Conservation (phyloP, 2,329 filamentous ascomycete genomes). For the Fusarium poae region DNA sequence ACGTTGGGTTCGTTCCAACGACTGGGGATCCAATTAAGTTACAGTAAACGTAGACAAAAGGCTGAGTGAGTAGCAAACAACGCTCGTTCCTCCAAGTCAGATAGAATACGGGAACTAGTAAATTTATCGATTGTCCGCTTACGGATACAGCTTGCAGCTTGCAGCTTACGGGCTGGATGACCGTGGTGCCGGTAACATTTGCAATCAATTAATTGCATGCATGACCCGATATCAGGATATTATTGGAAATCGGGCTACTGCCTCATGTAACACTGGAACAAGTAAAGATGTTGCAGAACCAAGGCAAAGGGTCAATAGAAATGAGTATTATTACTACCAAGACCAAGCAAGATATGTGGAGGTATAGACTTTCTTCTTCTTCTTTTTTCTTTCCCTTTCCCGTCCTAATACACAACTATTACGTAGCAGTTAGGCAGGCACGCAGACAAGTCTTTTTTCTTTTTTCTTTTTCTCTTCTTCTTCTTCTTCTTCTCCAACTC, state of each 20-base stretch:
- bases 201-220: constrained; percentile 18
- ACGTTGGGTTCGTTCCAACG: constrained; percentile 17
- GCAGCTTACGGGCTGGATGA: constrained; percentile 22
- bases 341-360: constrained; percentile 1
- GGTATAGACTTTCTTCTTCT: background rate
- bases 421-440: background rate
- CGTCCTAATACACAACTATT: background rate
- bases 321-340: constrained; percentile 3
- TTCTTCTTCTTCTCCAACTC: background rate
- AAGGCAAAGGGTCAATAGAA: constrained; percentile 24
- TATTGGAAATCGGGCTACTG: constrained; percentile 8
- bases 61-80: constrained; percentile 1
- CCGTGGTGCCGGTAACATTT: constrained; percentile 17
- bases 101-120: constrained; percentile 20
- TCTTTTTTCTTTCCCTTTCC: background rate
- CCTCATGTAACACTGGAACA: constrained; percentile 22
- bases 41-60: background rate
- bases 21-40: constrained; percentile 21
- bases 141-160: constrained; percentile 6
- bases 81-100: background rate
- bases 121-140: constrained; percentile 13
- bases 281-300: constrained; percentile 12
- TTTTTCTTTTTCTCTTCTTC: background rate
- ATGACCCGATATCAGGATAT: constrained; percentile 12
- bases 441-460: constrained; percentile 26